A percentile compares a stretch with the other conserved stretches of the same genome.
These are phyloP conservation scores for Amanita thiersii DNA, from an alignment of 768 basidiomycete genomes.

Conservation along the genomic window DNA sequence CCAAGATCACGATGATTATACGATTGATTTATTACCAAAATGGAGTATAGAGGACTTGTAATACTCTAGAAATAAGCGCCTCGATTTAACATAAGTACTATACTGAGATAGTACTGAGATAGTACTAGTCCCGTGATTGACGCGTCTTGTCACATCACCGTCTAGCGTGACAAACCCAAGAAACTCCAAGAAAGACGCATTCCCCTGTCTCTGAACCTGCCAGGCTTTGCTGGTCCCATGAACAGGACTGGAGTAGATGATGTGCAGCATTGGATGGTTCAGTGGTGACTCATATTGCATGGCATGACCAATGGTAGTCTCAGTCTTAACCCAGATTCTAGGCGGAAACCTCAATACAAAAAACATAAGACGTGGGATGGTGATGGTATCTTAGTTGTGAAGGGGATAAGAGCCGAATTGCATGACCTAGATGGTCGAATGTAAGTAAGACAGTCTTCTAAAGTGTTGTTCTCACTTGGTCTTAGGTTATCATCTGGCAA, in stretches of 20 bases:
- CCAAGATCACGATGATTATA: conserved; percentile 52
- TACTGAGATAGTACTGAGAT: no score
- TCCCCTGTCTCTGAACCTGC: not conserved
- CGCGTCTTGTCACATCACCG: conserved; percentile 5
- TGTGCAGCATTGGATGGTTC: conserved; percentile 64
- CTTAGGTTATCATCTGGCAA: conserved; percentile 47
- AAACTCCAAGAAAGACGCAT: not conserved
- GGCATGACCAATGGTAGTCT: not conserved
- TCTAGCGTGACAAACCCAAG: not conserved
- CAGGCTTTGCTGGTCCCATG: not conserved
- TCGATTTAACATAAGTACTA: no score
- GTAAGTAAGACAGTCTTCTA: conserved; percentile 29
- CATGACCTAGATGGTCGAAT: conserved; percentile 58
- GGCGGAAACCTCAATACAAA: conserved; percentile 63
- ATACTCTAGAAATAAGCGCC: not conserved
- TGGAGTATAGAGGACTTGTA: conserved; percentile 71
- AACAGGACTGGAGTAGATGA: conserved; percentile 23
- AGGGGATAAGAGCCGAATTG: conserved; percentile 35
- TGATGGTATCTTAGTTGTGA: conserved; percentile 57
- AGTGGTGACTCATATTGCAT: conserved; percentile 42
- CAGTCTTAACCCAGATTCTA: no score
- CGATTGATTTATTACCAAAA: conserved; percentile 51
- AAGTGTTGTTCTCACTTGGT: conserved; percentile 2
- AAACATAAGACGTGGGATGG: conserved; percentile 94
- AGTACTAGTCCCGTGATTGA: no score